Base-by-base conservation (phyloP, 768 basidiomycete species). In the Suillus paluster region DNA sequence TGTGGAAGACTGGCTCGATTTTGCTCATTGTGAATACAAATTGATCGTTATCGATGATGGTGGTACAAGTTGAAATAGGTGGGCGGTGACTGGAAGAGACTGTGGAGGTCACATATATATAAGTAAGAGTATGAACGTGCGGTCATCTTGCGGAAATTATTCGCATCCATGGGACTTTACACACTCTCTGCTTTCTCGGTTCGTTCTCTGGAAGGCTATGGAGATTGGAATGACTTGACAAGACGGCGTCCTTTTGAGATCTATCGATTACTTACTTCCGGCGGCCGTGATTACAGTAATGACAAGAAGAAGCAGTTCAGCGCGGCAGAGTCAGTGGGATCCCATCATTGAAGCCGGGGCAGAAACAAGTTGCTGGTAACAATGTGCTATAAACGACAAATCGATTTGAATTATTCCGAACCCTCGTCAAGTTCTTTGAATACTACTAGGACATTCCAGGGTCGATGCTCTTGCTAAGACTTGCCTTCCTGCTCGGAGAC, bases 1-100 rank as follows among this genome's bases (percentile, higher is more conserved):
- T 83, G 74, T 89, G 91, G 80, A 97, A 95, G 17, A 94, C 87
- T 1, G 77, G 65, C 38, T 70, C 70, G 12, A 59, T 61, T 25
- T 66, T 57, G 57, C 53, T 66, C 76, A 74, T 77, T 23, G 66
- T 63, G 33, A 49, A 58, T 23, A 42, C 38, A 44, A 10, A 25
- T 27, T 21, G 36, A 59, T 59, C 58, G 58, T 38, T 59, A 59
- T 59, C 58, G 58, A 59, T 58, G 44, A 15, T 57, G 42, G n/a
- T 55, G 23, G 54, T 38, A 17, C 25, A 27, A 48, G 52, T 38
- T 54, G 34, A 54, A 38, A 54, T 11, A 5, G 53, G 23, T 38
- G 42, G 7, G 19, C 12, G 12, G 23, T 25, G 38, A 14, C 38
- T 12, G 14, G 38, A 12, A 38, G 38, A n/a, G n/a, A n/a, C 23